These are phyloP conservation scores for Fusarium sublunatum DNA, from an alignment of 2,329 filamentous ascomycete genomes.

Conservation along the genomic window DNA sequence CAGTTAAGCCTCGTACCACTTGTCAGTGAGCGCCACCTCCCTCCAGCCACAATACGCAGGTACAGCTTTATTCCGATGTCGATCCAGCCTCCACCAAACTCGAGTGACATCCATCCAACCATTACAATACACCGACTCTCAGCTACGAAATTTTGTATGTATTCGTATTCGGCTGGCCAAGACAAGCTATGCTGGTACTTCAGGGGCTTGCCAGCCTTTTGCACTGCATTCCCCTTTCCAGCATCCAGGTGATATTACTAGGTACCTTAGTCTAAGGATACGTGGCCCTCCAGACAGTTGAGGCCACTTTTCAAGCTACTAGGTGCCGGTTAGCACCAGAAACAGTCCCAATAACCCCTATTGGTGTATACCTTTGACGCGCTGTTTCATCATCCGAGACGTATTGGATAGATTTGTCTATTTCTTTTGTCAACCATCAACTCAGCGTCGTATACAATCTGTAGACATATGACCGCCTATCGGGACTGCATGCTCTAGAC, in stretches of 20 bases:
- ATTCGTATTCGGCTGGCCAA: slow-evolving; percentile 28
- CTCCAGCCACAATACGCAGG: slow-evolving; percentile 35
- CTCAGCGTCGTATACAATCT: no score
- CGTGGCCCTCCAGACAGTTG: slow-evolving; percentile 22
- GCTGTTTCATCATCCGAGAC: neutral
- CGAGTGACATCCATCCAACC: slow-evolving; percentile 14
- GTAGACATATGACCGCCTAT: no score
- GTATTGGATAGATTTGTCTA: neutral
- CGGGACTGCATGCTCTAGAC: no score
- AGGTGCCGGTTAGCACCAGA: neutral
- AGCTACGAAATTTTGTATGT: slow-evolving; percentile 2
- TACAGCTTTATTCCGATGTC: slow-evolving; percentile 30
- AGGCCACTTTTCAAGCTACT: slow-evolving; percentile 28
- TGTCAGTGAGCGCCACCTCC: neutral
- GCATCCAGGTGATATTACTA: neutral
- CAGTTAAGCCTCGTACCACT: slow-evolving; percentile 3
- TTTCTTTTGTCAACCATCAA: neutral
- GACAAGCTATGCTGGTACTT: slow-evolving; percentile 10
- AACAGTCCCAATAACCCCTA: slow-evolving; percentile 11
- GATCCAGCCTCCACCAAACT: slow-evolving; percentile 35
- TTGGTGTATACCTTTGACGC: slow-evolving; percentile 1
- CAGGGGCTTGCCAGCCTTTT: slow-evolving; percentile 7
- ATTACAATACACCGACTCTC: slow-evolving; percentile 4
- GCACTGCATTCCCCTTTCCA: neutral
- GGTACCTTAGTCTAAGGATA: slow-evolving; percentile 16